Evolutionary conservation across 257 asterid species (phyloP).

Genomic region (Ocimum tenuiflorum): DNA sequence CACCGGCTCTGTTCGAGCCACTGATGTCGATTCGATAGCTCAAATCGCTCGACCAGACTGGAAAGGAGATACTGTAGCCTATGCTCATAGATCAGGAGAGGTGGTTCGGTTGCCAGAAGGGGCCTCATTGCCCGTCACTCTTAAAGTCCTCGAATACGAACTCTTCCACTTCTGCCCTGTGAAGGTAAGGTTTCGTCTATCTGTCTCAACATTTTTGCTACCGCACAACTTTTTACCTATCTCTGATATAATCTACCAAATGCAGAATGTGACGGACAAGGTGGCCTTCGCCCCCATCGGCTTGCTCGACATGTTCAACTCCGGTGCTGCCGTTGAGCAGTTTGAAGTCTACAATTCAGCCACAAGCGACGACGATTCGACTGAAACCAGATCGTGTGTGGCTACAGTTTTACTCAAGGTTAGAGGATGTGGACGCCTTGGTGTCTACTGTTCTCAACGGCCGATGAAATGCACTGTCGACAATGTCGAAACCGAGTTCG

Average conservation of each 20-base stretch:
- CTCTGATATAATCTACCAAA: background rate
- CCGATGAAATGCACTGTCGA: slow-evolving; percentile 58
- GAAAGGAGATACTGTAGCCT: slow-evolving; percentile 66
- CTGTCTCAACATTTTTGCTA: background rate
- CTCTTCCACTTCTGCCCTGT: slow-evolving; percentile 85
- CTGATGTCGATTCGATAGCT: slow-evolving; percentile 56
- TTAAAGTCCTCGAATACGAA: slow-evolving; percentile 75
- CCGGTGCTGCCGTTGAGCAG: slow-evolving; percentile 71
- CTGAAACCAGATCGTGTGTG: slow-evolving; percentile 22
- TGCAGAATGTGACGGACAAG: slow-evolving; percentile 45
- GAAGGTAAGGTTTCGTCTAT: slow-evolving; percentile 41
- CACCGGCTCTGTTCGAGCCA: slow-evolving; percentile 60
- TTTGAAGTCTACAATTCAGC: slow-evolving; percentile 37
- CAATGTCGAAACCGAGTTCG: slow-evolving; percentile 31
- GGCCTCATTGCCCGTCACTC: slow-evolving; percentile 76
- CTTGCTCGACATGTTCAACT: slow-evolving; percentile 76
- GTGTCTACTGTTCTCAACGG: slow-evolving; percentile 54
- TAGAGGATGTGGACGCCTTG: slow-evolving; percentile 78
- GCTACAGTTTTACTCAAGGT: slow-evolving; percentile 44
- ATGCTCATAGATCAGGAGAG: slow-evolving; percentile 61
- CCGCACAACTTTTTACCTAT: background rate
- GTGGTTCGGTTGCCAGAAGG: slow-evolving; percentile 55
- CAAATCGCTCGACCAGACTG: slow-evolving; percentile 72
- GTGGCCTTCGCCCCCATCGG: slow-evolving; percentile 69
- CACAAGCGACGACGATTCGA: slow-evolving; percentile 10